Evolutionary conservation across 495 filamentous ascomycete species (phyloP), one percentile per base, ranked within the genome.

Genomic region (Trichoderma reesei): DNA sequence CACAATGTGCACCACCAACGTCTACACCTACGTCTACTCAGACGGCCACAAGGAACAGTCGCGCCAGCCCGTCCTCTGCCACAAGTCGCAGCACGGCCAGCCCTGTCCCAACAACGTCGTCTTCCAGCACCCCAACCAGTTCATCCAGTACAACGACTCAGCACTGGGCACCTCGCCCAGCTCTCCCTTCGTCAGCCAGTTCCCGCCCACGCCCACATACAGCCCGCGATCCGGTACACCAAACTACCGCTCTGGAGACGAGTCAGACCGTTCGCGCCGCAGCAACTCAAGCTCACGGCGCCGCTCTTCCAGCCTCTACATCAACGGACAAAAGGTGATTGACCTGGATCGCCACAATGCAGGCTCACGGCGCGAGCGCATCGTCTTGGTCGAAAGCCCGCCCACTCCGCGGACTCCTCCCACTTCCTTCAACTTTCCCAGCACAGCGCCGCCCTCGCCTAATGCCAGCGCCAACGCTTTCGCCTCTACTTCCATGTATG

Each of bases 211-310:
- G 54, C 63, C 63, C 9, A 59, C 34, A 9, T 59, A 65, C 51
- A 65, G 46, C 7, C 63, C 63, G 37, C 63, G 63, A 38, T 60
- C 63, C 36, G 31, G 20, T 31, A 65, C 63, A 41, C 63, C 63
- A 38, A 59, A 60, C 54, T 65, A 65, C 63, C 63, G 56, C 38
- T 65, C 63, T n/a, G 63, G 63, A 16, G 56, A 65, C 26, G 63
- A 65, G 56, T 60, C 63, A 10, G 63, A 65, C 56, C 63, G 63
- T 14, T 64, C 63, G 14, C 51, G 54, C 63, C 46, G 41, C 34
- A 59, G 46, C 46, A 39, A 3, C 34, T 39, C 46, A 9, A 41
- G 46, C 63, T 48, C 31, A 20, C n/a, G 48, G 18, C 37, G 59
- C 3, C 63, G 63, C 63, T 34, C 54, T 11, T 20, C 63, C 38